phyloP scores from a whole-genome alignment of 805 yeast species.

The Lipomyces starkeyi region DNA sequence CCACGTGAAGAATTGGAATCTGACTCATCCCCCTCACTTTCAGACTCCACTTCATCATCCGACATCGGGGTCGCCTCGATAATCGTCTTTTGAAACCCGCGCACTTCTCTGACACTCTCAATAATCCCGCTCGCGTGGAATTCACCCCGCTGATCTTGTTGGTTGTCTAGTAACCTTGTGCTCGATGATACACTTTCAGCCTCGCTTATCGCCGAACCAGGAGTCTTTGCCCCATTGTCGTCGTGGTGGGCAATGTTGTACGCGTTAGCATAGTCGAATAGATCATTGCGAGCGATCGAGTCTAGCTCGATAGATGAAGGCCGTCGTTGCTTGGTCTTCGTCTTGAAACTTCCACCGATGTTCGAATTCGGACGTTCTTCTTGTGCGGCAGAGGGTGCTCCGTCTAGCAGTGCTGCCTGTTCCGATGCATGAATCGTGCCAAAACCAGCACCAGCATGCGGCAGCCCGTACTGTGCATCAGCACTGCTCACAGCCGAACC shows the following conservation, averaged over 20 bases:
- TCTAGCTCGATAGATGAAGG: conserved; percentile 33
- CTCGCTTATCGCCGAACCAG: conserved; percentile 22
- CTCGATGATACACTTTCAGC: conserved; percentile 24
- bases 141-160: conserved; percentile 19
- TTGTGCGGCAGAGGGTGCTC: conserved; percentile 13
- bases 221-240: conserved; percentile 12
- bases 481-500: conserved; percentile 3
- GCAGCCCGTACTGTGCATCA: conserved; percentile 8
- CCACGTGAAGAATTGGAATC: not conserved
- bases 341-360: not conserved
- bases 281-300: conserved; percentile 11
- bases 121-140: conserved; percentile 65
- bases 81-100: conserved; percentile 85
- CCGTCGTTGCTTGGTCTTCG: conserved; percentile 13
- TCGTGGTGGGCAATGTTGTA: not conserved
- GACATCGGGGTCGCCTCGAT: conserved; percentile 55
- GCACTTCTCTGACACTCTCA: conserved; percentile 80
- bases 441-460: conserved; percentile 15
- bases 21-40: conserved; percentile 9
- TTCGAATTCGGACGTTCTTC: not conserved
- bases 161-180: conserved; percentile 21
- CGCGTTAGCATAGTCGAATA: not conserved
- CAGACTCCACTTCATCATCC: conserved; percentile 20
- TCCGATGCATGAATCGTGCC: conserved; percentile 40
- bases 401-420: conserved; percentile 36